Conservation (phyloP, 257 asterid genomes). For the Linaria vulgaris region DNA sequence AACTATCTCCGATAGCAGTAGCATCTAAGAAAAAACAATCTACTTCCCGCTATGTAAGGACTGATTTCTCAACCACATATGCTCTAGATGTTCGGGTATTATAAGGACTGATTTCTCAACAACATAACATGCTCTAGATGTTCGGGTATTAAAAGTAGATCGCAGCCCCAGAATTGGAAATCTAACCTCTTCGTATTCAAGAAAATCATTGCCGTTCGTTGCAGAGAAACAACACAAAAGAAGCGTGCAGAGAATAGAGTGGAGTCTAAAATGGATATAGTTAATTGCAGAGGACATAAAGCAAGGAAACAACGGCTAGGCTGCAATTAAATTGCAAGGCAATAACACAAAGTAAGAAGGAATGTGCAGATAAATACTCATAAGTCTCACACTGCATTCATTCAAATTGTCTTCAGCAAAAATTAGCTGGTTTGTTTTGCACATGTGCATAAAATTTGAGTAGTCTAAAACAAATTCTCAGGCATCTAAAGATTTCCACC, state of each 20-base stretch:
- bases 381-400: not conserved
- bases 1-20: too few relatives aligned
- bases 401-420: conserved; percentile 6
- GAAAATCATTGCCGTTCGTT: not conserved
- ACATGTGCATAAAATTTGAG: conserved; percentile 13
- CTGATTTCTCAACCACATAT: too few relatives aligned
- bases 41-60: too few relatives aligned
- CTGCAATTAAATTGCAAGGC: too few relatives aligned
- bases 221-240: not conserved
- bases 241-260: not conserved
- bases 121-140: too few relatives aligned
- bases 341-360: not conserved
- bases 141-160: too few relatives aligned
- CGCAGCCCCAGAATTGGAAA: not conserved
- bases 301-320: not conserved
- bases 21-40: not conserved
- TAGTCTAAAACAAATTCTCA: conserved; percentile 5
- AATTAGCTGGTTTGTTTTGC: conserved; percentile 6
- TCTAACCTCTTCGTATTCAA: not conserved
- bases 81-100: too few relatives aligned
- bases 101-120: too few relatives aligned
- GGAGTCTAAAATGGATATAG: not conserved
- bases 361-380: not conserved
- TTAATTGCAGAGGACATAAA: conserved; percentile 3
- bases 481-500: conserved; percentile 56